Conservation (phyloP, 306 rosid species). For the Hippophae gyantsensis region DNA sequence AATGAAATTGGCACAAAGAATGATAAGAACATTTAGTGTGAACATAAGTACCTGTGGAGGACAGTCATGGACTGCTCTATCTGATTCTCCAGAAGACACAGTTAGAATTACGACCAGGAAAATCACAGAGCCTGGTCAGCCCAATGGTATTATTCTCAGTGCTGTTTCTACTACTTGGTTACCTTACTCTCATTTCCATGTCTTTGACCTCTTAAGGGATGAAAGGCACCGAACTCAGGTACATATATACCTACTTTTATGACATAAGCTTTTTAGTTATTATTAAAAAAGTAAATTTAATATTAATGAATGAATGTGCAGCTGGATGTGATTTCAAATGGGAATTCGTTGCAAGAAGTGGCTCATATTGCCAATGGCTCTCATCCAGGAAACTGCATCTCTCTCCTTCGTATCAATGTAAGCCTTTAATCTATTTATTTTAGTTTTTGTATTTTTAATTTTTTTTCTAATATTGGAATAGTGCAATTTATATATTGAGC, state of each 20-base stretch:
- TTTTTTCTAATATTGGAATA: background rate
- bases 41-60: slow-evolving; percentile 76
- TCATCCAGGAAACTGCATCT: slow-evolving; percentile 92
- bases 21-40: slow-evolving; percentile 65
- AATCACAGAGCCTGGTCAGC: slow-evolving; percentile 72
- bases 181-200: slow-evolving; percentile 58
- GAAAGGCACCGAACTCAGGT: slow-evolving; percentile 84
- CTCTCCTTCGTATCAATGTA: slow-evolving; percentile 92
- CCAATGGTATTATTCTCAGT: slow-evolving; percentile 70
- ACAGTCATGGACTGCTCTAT: slow-evolving; percentile 82
- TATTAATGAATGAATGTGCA: slow-evolving; percentile 6
- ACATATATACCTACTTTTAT: too few relatives aligned
- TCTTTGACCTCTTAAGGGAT: slow-evolving; percentile 74
- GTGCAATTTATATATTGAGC: background rate
- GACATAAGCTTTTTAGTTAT: too few relatives aligned
- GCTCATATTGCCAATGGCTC: slow-evolving; percentile 97
- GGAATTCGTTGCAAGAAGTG: slow-evolving; percentile 77
- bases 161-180: slow-evolving; percentile 90
- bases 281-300: too few relatives aligned
- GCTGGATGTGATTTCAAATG: slow-evolving; percentile 82
- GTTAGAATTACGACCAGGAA: slow-evolving; percentile 79
- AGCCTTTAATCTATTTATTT: slow-evolving; percentile 5
- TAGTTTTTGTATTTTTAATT: background rate
- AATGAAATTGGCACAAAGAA: slow-evolving; percentile 73
- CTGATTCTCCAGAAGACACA: slow-evolving; percentile 76